Evolutionary conservation across 805 yeast genomes (phyloP), one percentile per base, ranked within the genome.

Genomic region (Wickerhamiella azyma): DNA sequence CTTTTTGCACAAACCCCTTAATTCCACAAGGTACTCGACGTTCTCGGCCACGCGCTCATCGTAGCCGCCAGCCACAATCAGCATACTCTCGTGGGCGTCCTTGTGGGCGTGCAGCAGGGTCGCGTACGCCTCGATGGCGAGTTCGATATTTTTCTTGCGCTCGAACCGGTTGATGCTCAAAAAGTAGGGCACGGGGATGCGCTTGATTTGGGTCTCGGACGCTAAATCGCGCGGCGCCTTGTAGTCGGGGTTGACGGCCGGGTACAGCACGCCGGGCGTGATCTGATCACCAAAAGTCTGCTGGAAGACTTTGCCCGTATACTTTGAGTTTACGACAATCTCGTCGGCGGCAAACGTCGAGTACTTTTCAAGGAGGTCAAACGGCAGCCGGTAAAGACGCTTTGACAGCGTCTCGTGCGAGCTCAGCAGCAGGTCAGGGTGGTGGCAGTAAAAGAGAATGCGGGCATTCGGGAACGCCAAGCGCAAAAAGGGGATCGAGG

Each of bases 41-140:
- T 92, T 92, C 59, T 88, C 97, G 0, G 55, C 46, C 0, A 85
- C 81, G 39, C 85, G 65, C 9, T 71, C 54, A 60, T 92, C 98
- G 62, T 79, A 92, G 0, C 99, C 99, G 10, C 99, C 98, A 8
- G 94, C 82, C 33, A 92, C 64, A 1, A 86, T 71, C 44, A 92
- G 68, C n/a, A 53, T 46, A 2, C 59, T 50, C 16, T 62, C 57
- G 3, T 41, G 55, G n/a, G 59, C 53, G 18, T 60, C 64, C 2
- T 53, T 47, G 2, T 71, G 62, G 14, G 66, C 49, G 18, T 55
- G 58, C 39, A 46, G 44, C 51, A 73, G 71, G 37, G 66, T 50
- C 2, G 79, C 72, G 60, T 71, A 89, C 0, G 95, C 66, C 37
- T 72, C 65, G 17, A 92, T 66, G 0, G 96, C 97, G 52, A 92